Base-by-base conservation (phyloP, 768 basidiomycete species). In the Lactarius deliciosus region DNA sequence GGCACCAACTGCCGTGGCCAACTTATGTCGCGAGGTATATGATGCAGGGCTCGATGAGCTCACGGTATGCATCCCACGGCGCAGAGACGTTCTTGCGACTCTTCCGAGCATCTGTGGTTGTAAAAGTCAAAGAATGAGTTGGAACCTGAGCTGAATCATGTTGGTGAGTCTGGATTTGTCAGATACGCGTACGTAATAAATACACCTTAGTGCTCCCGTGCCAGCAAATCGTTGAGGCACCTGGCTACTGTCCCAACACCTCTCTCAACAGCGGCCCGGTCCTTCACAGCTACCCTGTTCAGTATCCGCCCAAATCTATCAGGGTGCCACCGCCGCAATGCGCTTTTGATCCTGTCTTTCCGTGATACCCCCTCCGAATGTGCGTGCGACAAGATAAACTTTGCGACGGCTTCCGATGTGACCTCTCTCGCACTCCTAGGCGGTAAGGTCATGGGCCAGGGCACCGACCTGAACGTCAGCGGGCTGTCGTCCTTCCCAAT, bases 271-370 rank as follows among this genome's bases (percentile, higher is more conserved):
- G 70, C 70, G 22, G 68, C 77, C 72, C 73, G 83, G 43, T 92
- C 89, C 57, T 77, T 76, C 43, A 81, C 82, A 4, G 71, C 73
- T 2, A 91, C 84, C 71, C 84, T 80, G 16, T 72, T 74, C 61
- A 89, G 74, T 53, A 89, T 68, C 45, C 88, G 78, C 64, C 82
- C 77, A 77, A 92, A 92, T 55, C 89, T 79, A 75, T 93, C 91
- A 3, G 91, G 92, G 73, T 94, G 91, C 90, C 90, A 92, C 53
- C 89, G 81, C 25, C 89, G 82, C 75, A 89, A 81, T 0, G 88
- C 90, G 32, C 75, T 79, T 56, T 85, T 83, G 66, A 91, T 82
- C 65, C 89, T 81, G 63, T 91, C 89, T 74, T 85, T 90, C 68
- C 80, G 81, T 43, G 86, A 78, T 68, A 84, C 81, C 10, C 77